Conservation (phyloP, 352 stramenopile genomes). For the Pythium phragmiticola region DNA sequence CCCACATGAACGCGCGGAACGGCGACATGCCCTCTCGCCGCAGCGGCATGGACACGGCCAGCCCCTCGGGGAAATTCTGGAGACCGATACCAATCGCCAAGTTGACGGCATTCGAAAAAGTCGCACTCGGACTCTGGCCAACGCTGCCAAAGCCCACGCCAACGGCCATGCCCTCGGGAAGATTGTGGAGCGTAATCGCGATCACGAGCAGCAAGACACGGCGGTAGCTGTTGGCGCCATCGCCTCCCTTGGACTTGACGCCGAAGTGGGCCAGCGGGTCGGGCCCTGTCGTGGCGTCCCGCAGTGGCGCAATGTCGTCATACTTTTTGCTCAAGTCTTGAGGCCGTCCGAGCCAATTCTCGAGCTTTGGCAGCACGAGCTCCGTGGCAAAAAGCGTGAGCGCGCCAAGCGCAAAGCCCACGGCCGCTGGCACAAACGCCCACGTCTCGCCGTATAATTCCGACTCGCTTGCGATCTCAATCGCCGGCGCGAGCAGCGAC, state of each 20-base stretch:
- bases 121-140: slow-evolving; percentile 64
- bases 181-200: slow-evolving; percentile 90
- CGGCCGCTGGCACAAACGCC: slow-evolving; percentile 78
- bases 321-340: slow-evolving; percentile 58
- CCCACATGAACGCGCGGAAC: slow-evolving; percentile 88
- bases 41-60: slow-evolving; percentile 88
- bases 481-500: slow-evolving; percentile 82
- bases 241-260: slow-evolving; percentile 16
- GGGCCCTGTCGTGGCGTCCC: slow-evolving; percentile 17
- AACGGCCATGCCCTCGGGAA: slow-evolving; percentile 88
- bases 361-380: slow-evolving; percentile 54
- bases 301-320: slow-evolving; percentile 31
- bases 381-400: slow-evolving; percentile 78
- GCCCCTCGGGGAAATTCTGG: slow-evolving; percentile 89
- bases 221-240: slow-evolving; percentile 37
- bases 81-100: slow-evolving; percentile 87
- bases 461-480: slow-evolving; percentile 85
- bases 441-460: slow-evolving; percentile 76
- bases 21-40: slow-evolving; percentile 81
- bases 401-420: slow-evolving; percentile 82
- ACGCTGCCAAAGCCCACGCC: slow-evolving; percentile 89
- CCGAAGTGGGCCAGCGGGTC: slow-evolving; percentile 37
- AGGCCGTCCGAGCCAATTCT: slow-evolving; percentile 39
- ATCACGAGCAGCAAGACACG: slow-evolving; percentile 86
- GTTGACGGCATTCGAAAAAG: slow-evolving; percentile 80